Evolutionary conservation across 805 yeast genomes (phyloP), one percentile per base, ranked within the genome.

Genomic region (Jamesozyma spencerorum): DNA sequence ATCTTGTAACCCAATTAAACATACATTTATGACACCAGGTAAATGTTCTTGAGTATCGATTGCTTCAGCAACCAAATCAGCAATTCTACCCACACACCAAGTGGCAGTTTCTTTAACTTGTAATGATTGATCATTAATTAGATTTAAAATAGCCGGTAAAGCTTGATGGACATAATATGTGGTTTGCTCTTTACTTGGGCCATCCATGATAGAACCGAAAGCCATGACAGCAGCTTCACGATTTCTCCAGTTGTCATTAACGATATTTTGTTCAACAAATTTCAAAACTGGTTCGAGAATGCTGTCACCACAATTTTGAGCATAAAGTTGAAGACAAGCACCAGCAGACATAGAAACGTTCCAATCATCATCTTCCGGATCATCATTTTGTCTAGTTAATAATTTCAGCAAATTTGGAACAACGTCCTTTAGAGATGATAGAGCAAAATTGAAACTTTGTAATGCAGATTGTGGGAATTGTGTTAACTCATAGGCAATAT

Each of bases 151-250:
- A 17, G 96, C 86, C 27, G 74, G 75, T 47, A 92, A 69, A 2
- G 97, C 97, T 67, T 85, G 90, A 27, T 73, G 76, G 46, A 90
- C 81, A 39, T 87, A 71, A 6, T 65, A 63, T 38, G 75, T 75
- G 53, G 86, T 69, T 54, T 81, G 81, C 2, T 72, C 76, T 39
- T 77, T 74, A 47, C 84, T 88, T 24, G 96, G 96, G 17, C 98
- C 98, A 53, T 87, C 97, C 53, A 92, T 71, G 44, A 92, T 85
- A 11, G 97, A 87, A 27, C 98, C 98, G 60, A 92, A 92, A 0
- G 98, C 97, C 98, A 92, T 92, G 5, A 92, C 96, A 2, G 97
- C 94, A 19, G 97, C 97, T 66, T 92, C 98, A 54, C 95, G 80
- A 41, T 76, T 66, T 63, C 92, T 77, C 98, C 98, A 92, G 43